A percentile compares a stretch with the other conserved stretches of the same genome.
Evolutionary conservation across 768 basidiomycete genomes (phyloP).

Genomic region (Boletus eberwhitei): DNA sequence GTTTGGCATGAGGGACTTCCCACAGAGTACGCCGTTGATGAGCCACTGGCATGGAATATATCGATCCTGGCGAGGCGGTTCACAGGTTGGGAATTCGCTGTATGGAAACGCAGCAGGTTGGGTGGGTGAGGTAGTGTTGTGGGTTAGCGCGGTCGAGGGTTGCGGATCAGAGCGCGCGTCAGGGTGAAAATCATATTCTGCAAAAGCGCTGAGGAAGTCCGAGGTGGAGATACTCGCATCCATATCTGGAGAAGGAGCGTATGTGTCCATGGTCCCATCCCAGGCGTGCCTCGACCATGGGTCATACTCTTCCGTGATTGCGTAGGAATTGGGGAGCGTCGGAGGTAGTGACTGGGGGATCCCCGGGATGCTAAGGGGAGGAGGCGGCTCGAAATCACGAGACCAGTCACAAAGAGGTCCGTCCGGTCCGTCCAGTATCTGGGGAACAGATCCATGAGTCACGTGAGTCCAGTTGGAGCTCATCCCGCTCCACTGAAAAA

Average conservation of each 20-base stretch:
- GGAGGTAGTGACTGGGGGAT: background rate
- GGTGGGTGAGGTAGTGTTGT: background rate
- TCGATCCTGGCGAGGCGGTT: background rate
- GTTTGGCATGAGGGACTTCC: background rate
- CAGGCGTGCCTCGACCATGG: background rate
- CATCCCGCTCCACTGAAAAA: background rate
- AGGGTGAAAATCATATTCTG: background rate
- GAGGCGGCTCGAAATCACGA: background rate
- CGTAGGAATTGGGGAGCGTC: background rate
- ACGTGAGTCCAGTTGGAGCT: background rate
- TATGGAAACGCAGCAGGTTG: background rate
- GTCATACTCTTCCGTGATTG: background rate
- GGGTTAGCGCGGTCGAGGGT: background rate
- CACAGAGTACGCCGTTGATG: slow-evolving; percentile 5
- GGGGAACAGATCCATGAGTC: background rate
- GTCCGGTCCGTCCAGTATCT: background rate
- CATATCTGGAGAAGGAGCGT: background rate
- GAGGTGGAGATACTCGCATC: background rate
- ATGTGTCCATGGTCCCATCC: background rate
- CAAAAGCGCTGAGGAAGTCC: background rate
- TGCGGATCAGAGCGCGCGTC: background rate
- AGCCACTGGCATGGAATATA: slow-evolving; percentile 14
- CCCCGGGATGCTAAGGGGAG: background rate
- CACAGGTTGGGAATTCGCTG: background rate
- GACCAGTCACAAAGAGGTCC: background rate